Evolutionary conservation across 2,329 filamentous ascomycete genomes (phyloP), one percentile per base, ranked within the genome.

Genomic region (Fusarium fujikuroi): DNA sequence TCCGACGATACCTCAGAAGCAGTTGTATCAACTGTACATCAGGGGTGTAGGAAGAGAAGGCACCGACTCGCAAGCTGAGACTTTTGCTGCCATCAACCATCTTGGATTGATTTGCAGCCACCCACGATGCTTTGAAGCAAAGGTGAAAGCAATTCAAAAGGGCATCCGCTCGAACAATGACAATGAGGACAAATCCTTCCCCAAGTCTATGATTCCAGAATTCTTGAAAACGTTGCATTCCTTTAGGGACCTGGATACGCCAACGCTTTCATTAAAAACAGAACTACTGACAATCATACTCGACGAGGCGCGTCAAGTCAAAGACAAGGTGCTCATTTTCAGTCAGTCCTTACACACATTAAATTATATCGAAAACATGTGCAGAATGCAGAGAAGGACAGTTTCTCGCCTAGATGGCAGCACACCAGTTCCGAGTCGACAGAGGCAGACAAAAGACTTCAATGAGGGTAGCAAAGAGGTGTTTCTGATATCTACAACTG

Each of bases 311-410:
- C 87, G 87, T 43, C 79, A 79, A 3, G 81, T 85, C 0, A 86
- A 87, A 1, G 95, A 98, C 80, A 95, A 95, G 77, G 88, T 95
- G 3, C 85, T 98, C 2, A 84, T 97, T 0, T 98, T 98, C 77
- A 93, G 92, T 1, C 92, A 94, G 60, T 92, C 90, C 19, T 84
- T 94, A 16, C 83, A 84, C 0, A 92, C 92, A 0, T 83, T 98
- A 9, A 79, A 95, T 74, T 95, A 91, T 74, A 84, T 97, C 2
- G 87, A 91, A 57, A 74, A 82, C 1, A 80, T 92, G 25, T 86
- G 94, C 43, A 80, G 79, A 9, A 76, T 76, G 25, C 85, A 87
- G 64, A 79, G 83, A 5, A 84, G 88, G 36, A 87, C 83, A 12
- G 86, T 83, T 60, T 80, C 80, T 12, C 88, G 92, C 28, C 87